phyloP scores from a whole-genome alignment of 2,329 filamentous ascomycete species.

The Ascochyta koolunga region DNA sequence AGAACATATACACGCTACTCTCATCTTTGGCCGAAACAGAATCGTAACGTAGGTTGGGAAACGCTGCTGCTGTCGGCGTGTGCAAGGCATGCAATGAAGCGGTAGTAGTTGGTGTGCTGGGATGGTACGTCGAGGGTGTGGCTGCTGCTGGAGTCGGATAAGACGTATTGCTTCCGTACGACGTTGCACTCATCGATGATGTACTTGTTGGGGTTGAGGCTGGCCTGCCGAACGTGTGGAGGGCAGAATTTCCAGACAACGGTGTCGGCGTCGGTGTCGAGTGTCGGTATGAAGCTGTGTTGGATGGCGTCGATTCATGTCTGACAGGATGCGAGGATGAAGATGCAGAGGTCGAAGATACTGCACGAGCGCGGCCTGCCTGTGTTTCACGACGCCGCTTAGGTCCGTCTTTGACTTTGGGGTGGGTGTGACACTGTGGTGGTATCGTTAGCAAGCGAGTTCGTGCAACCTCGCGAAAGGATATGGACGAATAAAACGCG shows the following conservation, averaged over 20 bases:
- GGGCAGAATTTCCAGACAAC: constrained; percentile 27
- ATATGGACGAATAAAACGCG: constrained; percentile 7
- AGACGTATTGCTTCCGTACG: constrained; percentile 29
- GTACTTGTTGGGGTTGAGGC: constrained; percentile 29
- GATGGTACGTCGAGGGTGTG: constrained; percentile 18
- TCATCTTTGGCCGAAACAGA: constrained; percentile 23
- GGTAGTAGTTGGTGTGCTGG: constrained; percentile 23
- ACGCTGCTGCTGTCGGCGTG: constrained; percentile 28
- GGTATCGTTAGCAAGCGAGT: constrained; percentile 29
- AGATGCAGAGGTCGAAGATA: constrained; percentile 42
- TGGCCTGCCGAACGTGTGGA: constrained; percentile 35
- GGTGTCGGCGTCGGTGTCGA: constrained; percentile 43
- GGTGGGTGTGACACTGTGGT: constrained; percentile 50
- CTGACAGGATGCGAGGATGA: constrained; percentile 45
- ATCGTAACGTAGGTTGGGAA: constrained; percentile 19
- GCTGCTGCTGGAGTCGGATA: constrained; percentile 36
- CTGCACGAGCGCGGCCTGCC: constrained; percentile 44
- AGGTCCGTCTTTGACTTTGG: constrained; percentile 52
- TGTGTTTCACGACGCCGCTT: constrained; percentile 51
- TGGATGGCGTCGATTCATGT: constrained; percentile 30
- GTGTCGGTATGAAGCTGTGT: constrained; percentile 34
- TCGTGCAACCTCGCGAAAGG: constrained; percentile 14
- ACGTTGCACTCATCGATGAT: constrained; percentile 25
- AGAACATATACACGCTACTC: constrained; percentile 40
- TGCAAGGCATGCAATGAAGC: constrained; percentile 28